Conservation (phyloP, 139 green algal genomes). For the Chlorella sp. region DNA sequence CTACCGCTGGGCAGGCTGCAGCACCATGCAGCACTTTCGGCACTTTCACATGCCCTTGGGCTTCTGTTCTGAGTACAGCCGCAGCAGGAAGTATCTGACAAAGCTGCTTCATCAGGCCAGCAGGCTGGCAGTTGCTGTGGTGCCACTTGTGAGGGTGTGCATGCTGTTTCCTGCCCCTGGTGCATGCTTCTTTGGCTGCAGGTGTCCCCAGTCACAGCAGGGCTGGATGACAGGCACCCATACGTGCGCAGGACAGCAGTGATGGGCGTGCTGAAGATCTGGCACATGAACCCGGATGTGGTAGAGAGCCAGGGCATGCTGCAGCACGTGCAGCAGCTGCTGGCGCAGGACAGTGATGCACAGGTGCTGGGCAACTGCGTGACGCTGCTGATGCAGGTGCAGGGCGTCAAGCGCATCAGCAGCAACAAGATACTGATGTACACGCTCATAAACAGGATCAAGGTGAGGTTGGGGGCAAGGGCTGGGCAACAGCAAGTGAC, state of each 20-base stretch:
- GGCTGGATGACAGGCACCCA: conserved; percentile 68
- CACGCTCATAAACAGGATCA: conserved; percentile 87
- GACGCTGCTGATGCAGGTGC: conserved; percentile 57
- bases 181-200: too few relatives aligned
- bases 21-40: too few relatives aligned
- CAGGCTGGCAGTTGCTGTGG: background rate
- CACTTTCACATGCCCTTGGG: too few relatives aligned
- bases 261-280: conserved; percentile 89
- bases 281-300: conserved; percentile 53
- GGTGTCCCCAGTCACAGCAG: conserved; percentile 36
- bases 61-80: too few relatives aligned
- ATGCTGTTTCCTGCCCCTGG: too few relatives aligned
- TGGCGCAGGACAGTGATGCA: conserved; percentile 64
- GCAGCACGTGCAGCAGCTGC: conserved; percentile 54
- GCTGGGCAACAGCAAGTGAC: too few relatives aligned
- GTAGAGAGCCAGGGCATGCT: conserved; percentile 54
- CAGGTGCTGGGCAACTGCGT: conserved; percentile 90
- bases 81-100: background rate
- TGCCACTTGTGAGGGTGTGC: background rate
- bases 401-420: conserved; percentile 31
- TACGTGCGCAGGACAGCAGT: conserved; percentile 88
- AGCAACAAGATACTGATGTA: too few relatives aligned
- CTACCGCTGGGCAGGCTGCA: background rate
- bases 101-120: background rate
- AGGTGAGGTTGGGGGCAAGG: too few relatives aligned